A percentile compares a stretch with the other conserved stretches of the same genome.
These are phyloP conservation scores for Calonectria pauciramosa DNA, from an alignment of 2,329 filamentous ascomycete species.

Conservation along the genomic window DNA sequence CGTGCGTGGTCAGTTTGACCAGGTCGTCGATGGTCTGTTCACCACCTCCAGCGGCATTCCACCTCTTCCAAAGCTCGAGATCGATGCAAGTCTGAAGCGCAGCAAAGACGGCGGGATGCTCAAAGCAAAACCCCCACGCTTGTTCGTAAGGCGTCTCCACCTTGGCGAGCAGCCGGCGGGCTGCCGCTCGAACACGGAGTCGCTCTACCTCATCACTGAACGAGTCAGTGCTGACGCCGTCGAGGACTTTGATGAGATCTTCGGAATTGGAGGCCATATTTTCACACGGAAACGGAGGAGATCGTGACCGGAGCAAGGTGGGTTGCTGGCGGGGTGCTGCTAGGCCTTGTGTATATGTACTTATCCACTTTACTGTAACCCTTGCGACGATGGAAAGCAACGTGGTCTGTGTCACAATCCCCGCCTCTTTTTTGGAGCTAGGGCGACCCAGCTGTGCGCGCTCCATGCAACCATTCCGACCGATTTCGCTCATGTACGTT, in stretches of 20 bases:
- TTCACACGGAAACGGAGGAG: background rate
- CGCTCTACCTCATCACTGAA: slow-evolving; percentile 36
- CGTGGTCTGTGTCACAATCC: background rate
- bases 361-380: background rate
- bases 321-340: background rate
- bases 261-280: slow-evolving; percentile 15
- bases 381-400: background rate
- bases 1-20: slow-evolving; percentile 11
- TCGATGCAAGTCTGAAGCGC: slow-evolving; percentile 32
- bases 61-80: slow-evolving; percentile 31
- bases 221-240: slow-evolving; percentile 4
- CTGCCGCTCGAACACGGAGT: slow-evolving; percentile 30
- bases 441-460: background rate
- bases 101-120: slow-evolving; percentile 33
- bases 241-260: slow-evolving; percentile 23
- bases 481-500: background rate
- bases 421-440: background rate
- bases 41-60: slow-evolving; percentile 20
- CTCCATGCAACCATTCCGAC: background rate
- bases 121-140: slow-evolving; percentile 37
- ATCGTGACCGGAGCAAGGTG: background rate
- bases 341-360: slow-evolving; percentile 1
- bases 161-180: slow-evolving; percentile 26
- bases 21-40: slow-evolving; percentile 33
- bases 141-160: slow-evolving; percentile 33